Percentiles rank a stretch among this genome's conserved stretches.
Conservation (phyloP, 192 early-diverging fungal genomes). For the Spizellomyces sp. region DNA sequence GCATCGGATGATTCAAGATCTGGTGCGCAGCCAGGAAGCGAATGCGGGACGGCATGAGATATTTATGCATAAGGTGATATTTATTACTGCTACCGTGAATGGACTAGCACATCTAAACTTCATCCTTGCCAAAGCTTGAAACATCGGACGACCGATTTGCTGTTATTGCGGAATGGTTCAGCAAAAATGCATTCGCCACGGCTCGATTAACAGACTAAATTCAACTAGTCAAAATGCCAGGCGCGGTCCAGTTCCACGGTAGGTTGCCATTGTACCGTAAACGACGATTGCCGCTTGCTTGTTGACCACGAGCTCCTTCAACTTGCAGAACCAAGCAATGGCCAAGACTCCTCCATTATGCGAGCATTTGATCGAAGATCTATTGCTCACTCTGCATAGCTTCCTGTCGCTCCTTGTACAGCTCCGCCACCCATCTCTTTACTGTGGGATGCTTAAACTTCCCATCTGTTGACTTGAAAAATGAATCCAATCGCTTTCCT, state of each 20-base stretch:
- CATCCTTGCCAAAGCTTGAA: conserved; percentile 54
- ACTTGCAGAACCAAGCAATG: no score
- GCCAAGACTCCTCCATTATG: no score
- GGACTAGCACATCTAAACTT: conserved; percentile 1
- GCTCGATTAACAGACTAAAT: not conserved
- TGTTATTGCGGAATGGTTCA: conserved; percentile 88
- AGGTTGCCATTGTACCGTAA: no score
- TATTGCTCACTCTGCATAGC: not conserved
- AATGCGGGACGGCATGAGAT: conserved; percentile 77
- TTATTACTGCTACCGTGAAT: not conserved
- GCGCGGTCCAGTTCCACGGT: no score
- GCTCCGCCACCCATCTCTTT: conserved; percentile 78
- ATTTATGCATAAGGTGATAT: conserved; percentile 73
- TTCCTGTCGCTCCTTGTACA: conserved; percentile 46
- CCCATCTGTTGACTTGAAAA: conserved; percentile 79
- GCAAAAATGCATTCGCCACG: conserved; percentile 74
- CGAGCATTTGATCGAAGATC: not conserved
- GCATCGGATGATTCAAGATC: conserved; percentile 80
- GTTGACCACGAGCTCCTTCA: no score
- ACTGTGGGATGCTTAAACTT: conserved; percentile 86
- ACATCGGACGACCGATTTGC: conserved; percentile 80
- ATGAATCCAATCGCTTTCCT: conserved; percentile 64
- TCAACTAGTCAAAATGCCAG: no score
- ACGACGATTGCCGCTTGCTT: no score
- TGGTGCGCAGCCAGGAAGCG: conserved; percentile 74